These are phyloP conservation scores for Fusarium veterinarium DNA, from an alignment of 2,329 filamentous ascomycete species.

Conservation along the genomic window DNA sequence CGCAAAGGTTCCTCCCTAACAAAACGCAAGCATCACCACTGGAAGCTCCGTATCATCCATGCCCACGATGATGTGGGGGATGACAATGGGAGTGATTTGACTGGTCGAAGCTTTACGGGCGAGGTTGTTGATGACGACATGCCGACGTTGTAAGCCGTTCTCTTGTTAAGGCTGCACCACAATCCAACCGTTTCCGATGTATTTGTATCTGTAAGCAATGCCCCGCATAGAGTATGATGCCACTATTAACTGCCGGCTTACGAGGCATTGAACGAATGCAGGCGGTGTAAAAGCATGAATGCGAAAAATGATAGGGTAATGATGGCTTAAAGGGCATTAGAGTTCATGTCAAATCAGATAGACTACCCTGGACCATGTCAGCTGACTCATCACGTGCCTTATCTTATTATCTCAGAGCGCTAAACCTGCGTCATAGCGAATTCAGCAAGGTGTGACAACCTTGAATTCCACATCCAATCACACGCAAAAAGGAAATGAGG, in stretches of 20 bases:
- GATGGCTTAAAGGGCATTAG: neutral
- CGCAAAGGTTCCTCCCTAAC: conserved; percentile 3
- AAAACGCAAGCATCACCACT: conserved; percentile 31
- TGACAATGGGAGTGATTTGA: conserved; percentile 40
- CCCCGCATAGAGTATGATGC: conserved; percentile 6
- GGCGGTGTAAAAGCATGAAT: conserved; percentile 9
- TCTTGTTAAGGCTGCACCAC: conserved; percentile 3
- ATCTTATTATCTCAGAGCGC: neutral
- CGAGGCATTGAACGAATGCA: neutral
- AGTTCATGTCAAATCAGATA: neutral
- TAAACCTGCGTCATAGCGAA: conserved; percentile 34
- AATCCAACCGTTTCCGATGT: neutral
- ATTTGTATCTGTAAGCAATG: conserved; percentile 12
- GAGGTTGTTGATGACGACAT: conserved; percentile 39
- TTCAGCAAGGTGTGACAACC: conserved; percentile 25
- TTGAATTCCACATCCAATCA: conserved; percentile 28
- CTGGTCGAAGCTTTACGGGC: conserved; percentile 30
- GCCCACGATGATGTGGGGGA: conserved; percentile 41
- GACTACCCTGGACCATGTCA: conserved; percentile 21
- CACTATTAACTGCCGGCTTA: conserved; percentile 18
- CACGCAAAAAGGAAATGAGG: conserved; percentile 24
- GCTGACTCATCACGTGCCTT: neutral
- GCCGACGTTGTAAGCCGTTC: neutral
- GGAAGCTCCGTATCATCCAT: conserved; percentile 35
- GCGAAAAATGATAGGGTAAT: conserved; percentile 9